A percentile compares a stretch with the other conserved stretches of the same genome.
These are phyloP conservation scores for Vaucheria bursata DNA, from an alignment of 352 stramenopile genomes.

Conservation along the genomic window DNA sequence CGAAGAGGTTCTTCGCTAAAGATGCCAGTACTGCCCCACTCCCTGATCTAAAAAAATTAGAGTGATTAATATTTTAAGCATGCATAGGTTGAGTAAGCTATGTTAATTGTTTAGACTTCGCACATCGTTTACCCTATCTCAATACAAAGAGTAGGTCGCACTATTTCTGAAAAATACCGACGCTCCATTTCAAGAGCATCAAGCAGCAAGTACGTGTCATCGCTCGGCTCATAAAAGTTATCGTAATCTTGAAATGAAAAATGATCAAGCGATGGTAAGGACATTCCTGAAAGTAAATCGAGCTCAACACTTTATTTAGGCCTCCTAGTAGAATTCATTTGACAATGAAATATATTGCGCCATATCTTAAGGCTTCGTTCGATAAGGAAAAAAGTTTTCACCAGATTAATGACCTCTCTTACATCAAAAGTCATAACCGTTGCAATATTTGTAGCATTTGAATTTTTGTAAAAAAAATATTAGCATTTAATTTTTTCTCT, in stretches of 20 bases:
- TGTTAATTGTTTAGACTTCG: not conserved
- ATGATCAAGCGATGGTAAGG: constrained; percentile 62
- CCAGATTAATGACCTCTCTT: too few relatives aligned
- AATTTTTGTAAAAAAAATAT: too few relatives aligned
- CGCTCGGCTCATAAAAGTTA: constrained; percentile 89
- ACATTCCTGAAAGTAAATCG: not conserved
- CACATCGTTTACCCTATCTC: constrained; percentile 73
- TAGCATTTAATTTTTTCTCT: too few relatives aligned
- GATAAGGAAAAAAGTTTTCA: too few relatives aligned
- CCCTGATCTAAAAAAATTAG: constrained; percentile 50
- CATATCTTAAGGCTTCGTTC: too few relatives aligned
- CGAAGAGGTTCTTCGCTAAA: constrained; percentile 17
- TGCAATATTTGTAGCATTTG: too few relatives aligned
- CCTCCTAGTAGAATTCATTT: too few relatives aligned
- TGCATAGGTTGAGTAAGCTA: too few relatives aligned
- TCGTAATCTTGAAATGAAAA: constrained; percentile 59
- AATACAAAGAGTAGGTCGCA: constrained; percentile 66
- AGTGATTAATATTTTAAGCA: too few relatives aligned
- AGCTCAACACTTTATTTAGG: not conserved
- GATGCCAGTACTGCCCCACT: constrained; percentile 43
- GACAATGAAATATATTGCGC: too few relatives aligned
- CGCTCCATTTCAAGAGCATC: constrained; percentile 82
- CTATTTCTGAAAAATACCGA: constrained; percentile 51
- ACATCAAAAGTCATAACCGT: too few relatives aligned
- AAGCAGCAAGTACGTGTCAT: constrained; percentile 93